A percentile compares a stretch with the other conserved stretches of the same genome.
These are phyloP conservation scores for Eustoma russellianum DNA, from an alignment of 257 asterid genomes.

Conservation along the genomic window DNA sequence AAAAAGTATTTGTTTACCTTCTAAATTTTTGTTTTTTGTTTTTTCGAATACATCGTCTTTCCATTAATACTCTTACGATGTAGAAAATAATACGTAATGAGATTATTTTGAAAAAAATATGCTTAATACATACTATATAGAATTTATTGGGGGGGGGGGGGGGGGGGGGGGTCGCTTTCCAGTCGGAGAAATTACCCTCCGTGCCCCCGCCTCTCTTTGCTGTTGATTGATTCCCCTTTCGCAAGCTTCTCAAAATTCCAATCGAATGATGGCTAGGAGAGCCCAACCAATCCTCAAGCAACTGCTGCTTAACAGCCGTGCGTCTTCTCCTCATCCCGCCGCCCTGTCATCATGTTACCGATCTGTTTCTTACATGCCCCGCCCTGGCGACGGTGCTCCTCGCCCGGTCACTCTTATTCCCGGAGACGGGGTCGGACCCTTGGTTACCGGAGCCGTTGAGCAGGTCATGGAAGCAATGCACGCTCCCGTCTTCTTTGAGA, in stretches of 20 bases:
- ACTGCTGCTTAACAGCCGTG: background rate
- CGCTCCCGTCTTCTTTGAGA: conserved; percentile 90
- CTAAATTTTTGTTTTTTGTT: background rate
- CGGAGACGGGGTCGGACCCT: conserved; percentile 95
- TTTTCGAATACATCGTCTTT: no score
- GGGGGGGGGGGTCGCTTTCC: no score
- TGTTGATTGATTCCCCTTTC: no score
- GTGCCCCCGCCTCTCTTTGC: no score
- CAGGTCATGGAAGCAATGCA: conserved; percentile 98
- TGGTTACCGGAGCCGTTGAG: conserved; percentile 90
- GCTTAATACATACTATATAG: no score
- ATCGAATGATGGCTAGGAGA: conserved; percentile 29
- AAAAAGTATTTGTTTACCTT: no score
- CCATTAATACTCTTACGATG: no score
- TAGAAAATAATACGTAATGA: no score
- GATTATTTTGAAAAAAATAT: no score
- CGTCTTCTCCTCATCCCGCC: background rate
- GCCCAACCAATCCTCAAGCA: conserved; percentile 39
- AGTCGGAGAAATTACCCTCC: background rate
- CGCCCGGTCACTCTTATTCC: conserved; percentile 79
- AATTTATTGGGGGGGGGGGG: no score
- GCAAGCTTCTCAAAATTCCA: background rate
- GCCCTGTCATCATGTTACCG: conserved; percentile 27
- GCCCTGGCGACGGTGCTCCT: conserved; percentile 91
- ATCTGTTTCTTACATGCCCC: conserved; percentile 94